A percentile compares a stretch with the other conserved stretches of the same genome.
phyloP scores from a whole-genome alignment of 768 basidiomycete species.

The Trametes cubensis region DNA sequence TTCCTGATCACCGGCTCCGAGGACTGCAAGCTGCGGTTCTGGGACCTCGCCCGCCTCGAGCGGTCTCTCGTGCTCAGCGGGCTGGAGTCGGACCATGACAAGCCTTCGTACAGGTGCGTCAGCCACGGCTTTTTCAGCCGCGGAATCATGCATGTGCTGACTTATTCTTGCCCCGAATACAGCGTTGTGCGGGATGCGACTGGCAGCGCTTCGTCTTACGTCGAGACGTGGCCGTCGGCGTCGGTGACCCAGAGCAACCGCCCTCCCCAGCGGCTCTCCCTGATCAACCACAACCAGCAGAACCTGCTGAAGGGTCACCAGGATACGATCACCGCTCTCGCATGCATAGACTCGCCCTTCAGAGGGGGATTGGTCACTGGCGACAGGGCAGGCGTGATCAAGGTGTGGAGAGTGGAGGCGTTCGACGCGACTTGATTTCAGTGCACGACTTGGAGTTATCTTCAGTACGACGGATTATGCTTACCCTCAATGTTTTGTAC shows the following conservation, averaged over 20 bases:
- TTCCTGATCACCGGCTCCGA: slow-evolving; percentile 90
- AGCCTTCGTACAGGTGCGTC: slow-evolving; percentile 73
- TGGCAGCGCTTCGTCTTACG: slow-evolving; percentile 52
- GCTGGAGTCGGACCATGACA: slow-evolving; percentile 71
- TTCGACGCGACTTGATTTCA: slow-evolving; percentile 22
- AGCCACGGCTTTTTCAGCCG: not conserved
- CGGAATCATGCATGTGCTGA: not conserved
- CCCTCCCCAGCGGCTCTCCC: slow-evolving; percentile 72
- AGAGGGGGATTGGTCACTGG: slow-evolving; percentile 91
- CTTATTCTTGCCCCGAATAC: slow-evolving; percentile 1
- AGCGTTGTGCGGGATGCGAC: slow-evolving; percentile 42
- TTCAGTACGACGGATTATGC: too few species aligned
- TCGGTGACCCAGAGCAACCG: slow-evolving; percentile 57
- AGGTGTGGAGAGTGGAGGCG: slow-evolving; percentile 81
- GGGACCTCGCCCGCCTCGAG: slow-evolving; percentile 79
- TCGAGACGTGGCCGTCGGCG: slow-evolving; percentile 63
- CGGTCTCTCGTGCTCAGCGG: slow-evolving; percentile 82
- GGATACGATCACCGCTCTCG: slow-evolving; percentile 84
- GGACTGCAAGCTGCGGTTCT: slow-evolving; percentile 83
- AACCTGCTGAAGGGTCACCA: slow-evolving; percentile 85
- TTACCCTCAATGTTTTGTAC: too few species aligned
- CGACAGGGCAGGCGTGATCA: slow-evolving; percentile 86
- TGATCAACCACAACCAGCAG: slow-evolving; percentile 83
- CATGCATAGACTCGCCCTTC: slow-evolving; percentile 90
- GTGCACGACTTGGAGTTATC: too few species aligned